Conservation (phyloP, 352 stramenopile species). For the Pythium sp. region DNA sequence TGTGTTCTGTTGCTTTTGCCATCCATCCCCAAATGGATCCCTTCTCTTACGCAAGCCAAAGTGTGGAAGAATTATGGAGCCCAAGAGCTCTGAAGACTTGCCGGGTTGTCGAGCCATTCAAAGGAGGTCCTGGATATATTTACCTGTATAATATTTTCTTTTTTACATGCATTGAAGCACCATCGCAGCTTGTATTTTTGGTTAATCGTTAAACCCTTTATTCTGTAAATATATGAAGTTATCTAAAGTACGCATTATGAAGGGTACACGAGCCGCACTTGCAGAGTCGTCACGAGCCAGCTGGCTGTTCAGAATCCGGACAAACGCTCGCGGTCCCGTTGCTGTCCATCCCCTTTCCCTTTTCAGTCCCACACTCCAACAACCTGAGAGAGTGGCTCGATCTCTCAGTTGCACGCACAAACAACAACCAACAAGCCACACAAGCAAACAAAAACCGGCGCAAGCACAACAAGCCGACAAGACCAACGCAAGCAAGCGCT, state of each 20-base stretch:
- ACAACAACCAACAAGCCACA: neutral
- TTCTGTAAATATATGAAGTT: neutral
- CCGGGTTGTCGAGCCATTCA: neutral
- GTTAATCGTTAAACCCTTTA: neutral
- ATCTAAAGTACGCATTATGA: neutral
- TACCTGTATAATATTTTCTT: neutral
- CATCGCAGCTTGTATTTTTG: no score
- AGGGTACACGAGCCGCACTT: neutral
- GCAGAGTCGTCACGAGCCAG: neutral
- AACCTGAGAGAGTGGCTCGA: neutral
- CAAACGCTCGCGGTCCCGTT: neutral
- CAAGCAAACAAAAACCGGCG: neutral
- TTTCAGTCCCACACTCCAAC: neutral
- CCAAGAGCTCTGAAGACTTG: no score
- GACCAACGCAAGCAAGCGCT: conserved; percentile 6
- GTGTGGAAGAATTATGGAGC: neutral
- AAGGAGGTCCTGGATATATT: no score
- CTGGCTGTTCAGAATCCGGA: neutral
- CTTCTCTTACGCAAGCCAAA: neutral
- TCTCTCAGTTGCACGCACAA: neutral
- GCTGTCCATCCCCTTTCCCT: neutral
- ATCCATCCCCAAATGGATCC: neutral
- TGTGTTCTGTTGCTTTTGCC: neutral
- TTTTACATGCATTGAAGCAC: neutral
- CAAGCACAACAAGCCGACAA: neutral